Evolutionary conservation across 768 basidiomycete genomes (phyloP).

Genomic region (Naganishia kalamii): DNA sequence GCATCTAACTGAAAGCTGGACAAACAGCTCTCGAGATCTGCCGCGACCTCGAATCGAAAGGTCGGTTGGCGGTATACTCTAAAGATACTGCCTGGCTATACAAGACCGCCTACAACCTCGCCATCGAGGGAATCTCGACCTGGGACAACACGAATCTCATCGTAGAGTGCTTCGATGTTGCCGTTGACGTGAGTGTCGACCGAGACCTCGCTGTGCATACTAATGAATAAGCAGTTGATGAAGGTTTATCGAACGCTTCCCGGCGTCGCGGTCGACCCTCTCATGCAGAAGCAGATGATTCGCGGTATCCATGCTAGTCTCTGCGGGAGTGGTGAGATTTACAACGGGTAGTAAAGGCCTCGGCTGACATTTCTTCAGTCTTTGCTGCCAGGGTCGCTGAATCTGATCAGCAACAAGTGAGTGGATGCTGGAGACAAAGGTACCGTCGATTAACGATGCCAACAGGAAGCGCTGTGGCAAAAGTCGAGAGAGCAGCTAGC

Average conservation of each 20-base stretch:
- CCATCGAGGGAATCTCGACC: slow-evolving; percentile 1
- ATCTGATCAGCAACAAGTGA: not conserved
- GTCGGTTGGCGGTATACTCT: not conserved
- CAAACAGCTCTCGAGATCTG: not conserved
- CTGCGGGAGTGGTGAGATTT: not conserved
- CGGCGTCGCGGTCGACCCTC: not conserved
- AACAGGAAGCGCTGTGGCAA: not conserved
- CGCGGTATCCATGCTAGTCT: not conserved
- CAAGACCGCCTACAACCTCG: slow-evolving; percentile 19
- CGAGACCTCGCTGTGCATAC: not conserved
- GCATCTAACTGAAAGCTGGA: no score
- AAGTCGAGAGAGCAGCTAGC: not conserved
- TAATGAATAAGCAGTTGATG: slow-evolving; percentile 2
- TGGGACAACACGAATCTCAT: slow-evolving; percentile 1
- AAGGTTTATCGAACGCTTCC: slow-evolving; percentile 5
- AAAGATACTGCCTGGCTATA: slow-evolving; percentile 21
- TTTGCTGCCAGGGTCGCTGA: not conserved
- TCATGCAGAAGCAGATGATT: not conserved
- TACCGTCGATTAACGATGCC: not conserved
- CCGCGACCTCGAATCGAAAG: not conserved
- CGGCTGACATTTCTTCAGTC: not conserved
- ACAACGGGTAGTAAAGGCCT: not conserved
- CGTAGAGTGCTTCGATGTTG: not conserved
- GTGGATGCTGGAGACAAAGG: not conserved
- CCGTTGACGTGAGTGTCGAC: not conserved